Base-by-base conservation (phyloP, 768 basidiomycete genomes). In the Naganishia onofrii region DNA sequence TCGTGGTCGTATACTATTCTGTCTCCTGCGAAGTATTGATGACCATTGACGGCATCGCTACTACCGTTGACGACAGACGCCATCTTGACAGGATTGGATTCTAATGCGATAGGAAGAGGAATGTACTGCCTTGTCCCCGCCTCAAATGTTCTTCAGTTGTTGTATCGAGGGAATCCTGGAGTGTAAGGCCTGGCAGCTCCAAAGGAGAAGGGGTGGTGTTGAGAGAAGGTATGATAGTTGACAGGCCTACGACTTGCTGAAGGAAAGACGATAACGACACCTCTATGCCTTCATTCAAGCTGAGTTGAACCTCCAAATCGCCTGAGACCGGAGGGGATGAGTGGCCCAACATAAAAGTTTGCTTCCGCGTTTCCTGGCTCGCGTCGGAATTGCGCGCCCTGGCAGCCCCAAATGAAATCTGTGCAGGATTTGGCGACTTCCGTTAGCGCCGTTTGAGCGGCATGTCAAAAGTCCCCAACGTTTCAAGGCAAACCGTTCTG, bases 1-100 rank as follows among this genome's bases (percentile, higher is more conserved):
- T 84, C 82, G 77, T 87, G 86, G 76, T 88, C 87, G 63, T 79
- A 80, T 56, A 44, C 60, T 42, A 63, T 44, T 29, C 60, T 63
- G 60, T 63, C 60, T 63, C 60, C 60, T 44, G 38, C 26, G 23
- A 29, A 29, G 19, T 26, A 34, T 44, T 63, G 60, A 63, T 63
- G 60, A 63, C 60, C 60, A 42, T 63, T 63, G 26, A 26, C 60
- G 60, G 60, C 60, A 63, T 63, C 60, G 60, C 42, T 44, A 12
- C 23, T 63, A 63, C 60, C 60, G 46, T 63, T 63, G 60, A 63
- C 60, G 60, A 63, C 60, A 42, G 60, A 46, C 60, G 60, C 38
- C 60, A 63, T 66, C 48, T 66, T 66, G 65, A 32, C 46, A 66
- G 65, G 4, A 17, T 65, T 44, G 58, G 38, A 48, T 48, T 15